Evolutionary conservation across 2,329 filamentous ascomycete species (phyloP), one percentile per base, ranked within the genome.

Genomic region (Hymenoscyphus albidus): DNA sequence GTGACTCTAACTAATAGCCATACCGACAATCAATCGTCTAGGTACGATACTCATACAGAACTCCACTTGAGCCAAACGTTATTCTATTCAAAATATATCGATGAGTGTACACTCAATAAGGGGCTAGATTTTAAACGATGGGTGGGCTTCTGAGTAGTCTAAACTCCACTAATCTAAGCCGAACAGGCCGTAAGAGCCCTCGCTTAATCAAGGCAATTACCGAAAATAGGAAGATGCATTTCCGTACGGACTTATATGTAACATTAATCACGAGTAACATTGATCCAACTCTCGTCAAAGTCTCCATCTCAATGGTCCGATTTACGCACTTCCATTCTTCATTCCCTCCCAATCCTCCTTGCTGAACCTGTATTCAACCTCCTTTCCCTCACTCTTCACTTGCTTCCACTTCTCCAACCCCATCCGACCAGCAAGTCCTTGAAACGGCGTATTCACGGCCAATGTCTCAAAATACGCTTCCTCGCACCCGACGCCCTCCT

Each of bases 341-440:
- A 57, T 44, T 62, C 51, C 51, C 59, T 64, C 40, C 61, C 64
- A 63, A 51, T 66, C 44, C 31, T 64, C 32, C 56, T 51, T 56
- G 22, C 56, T 39, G 51, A 66, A 60, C 31, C 59, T 61, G 44
- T 61, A 61, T 39, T 61, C 59, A 61, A 61, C 44, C 44, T 61
- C 59, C 44, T 61, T 61, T 61, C 59, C 59, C 42, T 61, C 59
- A 40, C 44, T 61, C 27, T n/a, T 39, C 59, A 61, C 59, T 31
- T 6, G 44, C 59, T 61, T 61, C 59, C 59, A 61, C 59, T 61
- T 55, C 59, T 44, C 44, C 44, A 61, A n/a, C 5, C 59, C 59
- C 59, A 61, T 61, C 59, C 44, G 42, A 61, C 56, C 59, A 61
- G 59, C 59, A 27, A 61, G 59, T 61, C 22, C 59, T 61, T 61